These are phyloP conservation scores for Lactarius akahatsu DNA, from an alignment of 768 basidiomycete genomes.

Conservation along the genomic window DNA sequence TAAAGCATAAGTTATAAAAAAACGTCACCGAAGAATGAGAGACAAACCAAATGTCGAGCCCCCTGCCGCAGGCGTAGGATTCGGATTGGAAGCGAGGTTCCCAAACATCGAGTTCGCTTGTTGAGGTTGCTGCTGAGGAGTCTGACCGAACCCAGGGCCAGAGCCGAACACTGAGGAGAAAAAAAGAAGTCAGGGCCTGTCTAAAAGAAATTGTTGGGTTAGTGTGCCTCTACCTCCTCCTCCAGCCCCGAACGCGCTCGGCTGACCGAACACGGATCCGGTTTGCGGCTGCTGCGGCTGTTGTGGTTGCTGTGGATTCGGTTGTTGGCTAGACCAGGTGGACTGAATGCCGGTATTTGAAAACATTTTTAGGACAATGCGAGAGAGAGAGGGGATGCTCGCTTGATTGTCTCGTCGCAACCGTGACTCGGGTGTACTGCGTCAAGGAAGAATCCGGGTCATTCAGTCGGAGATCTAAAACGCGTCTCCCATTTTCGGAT, in stretches of 20 bases:
- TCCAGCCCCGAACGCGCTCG: conserved; percentile 60
- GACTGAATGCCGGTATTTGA: conserved; percentile 50
- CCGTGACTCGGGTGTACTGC: background rate
- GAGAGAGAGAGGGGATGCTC: background rate
- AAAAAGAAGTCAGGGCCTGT: conserved; percentile 19
- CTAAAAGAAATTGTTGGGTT: conserved; percentile 26
- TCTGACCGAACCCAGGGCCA: conserved; percentile 56
- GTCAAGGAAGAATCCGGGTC: background rate
- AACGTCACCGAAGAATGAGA: conserved; percentile 20
- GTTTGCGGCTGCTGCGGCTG: conserved; percentile 43
- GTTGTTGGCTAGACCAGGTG: conserved; percentile 67
- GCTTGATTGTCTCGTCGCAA: background rate
- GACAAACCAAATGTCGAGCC: conserved; percentile 40
- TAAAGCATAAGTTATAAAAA: conserved; percentile 12
- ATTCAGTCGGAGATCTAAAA: conserved; percentile 25
- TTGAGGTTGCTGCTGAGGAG: conserved; percentile 46
- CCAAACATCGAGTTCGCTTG: conserved; percentile 84
- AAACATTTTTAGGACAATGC: conserved; percentile 52
- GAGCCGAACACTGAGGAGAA: conserved; percentile 36
- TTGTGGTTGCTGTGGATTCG: conserved; percentile 62
- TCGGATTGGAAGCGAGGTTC: conserved; percentile 43
- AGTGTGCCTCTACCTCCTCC: conserved; percentile 41
- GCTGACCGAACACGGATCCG: conserved; percentile 67
- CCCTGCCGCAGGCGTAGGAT: conserved; percentile 37
- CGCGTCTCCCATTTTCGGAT: conserved; percentile 15